Conservation (phyloP, 441 rosid genomes). For the Oxalis stricta region DNA sequence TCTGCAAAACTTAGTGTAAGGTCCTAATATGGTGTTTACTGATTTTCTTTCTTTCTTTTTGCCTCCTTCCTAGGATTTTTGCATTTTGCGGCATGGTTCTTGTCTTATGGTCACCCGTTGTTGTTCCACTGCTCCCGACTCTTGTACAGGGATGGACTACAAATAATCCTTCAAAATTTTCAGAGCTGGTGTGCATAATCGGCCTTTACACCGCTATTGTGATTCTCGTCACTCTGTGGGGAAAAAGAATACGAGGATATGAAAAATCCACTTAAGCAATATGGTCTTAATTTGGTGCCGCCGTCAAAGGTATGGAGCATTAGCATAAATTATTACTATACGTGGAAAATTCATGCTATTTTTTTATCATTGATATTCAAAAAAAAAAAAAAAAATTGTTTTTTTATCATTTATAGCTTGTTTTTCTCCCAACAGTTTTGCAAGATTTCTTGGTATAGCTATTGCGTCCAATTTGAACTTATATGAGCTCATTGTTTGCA, state of each 20-base stretch:
- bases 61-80: slow-evolving; percentile 42
- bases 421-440: background rate
- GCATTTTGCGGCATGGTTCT: slow-evolving; percentile 74
- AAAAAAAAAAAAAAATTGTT: no score
- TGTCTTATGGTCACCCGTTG: slow-evolving; percentile 83
- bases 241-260: slow-evolving; percentile 67
- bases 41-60: slow-evolving; percentile 1
- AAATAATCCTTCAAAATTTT: slow-evolving; percentile 44
- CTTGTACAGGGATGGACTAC: slow-evolving; percentile 77
- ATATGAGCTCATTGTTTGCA: slow-evolving; percentile 26
- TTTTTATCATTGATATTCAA: background rate
- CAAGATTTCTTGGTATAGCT: background rate
- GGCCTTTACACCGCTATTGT: slow-evolving; percentile 73
- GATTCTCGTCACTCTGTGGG: slow-evolving; percentile 74
- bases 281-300: slow-evolving; percentile 67
- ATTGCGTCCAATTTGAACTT: background rate
- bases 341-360: background rate
- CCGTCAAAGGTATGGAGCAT: slow-evolving; percentile 36
- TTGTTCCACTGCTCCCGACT: slow-evolving; percentile 80
- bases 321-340: background rate
- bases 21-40: slow-evolving; percentile 6
- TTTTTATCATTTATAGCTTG: no score
- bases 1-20: background rate
- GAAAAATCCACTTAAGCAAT: slow-evolving; percentile 65
- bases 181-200: slow-evolving; percentile 57